Conservation (phyloP, 345 rosid species). For the Trapa bicornis region DNA sequence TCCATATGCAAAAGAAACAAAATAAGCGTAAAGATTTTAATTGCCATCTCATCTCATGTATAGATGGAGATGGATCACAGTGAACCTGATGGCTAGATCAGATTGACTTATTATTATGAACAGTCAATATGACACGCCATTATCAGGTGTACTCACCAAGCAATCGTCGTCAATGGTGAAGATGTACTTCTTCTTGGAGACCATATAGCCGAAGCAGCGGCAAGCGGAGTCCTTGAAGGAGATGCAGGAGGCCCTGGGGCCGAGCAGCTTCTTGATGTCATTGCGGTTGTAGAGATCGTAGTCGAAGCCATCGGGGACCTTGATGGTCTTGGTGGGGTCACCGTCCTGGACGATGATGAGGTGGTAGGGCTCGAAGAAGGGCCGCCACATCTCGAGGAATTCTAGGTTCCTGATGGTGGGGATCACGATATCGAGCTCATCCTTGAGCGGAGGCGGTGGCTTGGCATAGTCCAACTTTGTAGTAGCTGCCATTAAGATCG, state of each 20-base stretch:
- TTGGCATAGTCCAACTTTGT: background rate
- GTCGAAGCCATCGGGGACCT: constrained; percentile 82
- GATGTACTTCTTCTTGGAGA: constrained; percentile 94
- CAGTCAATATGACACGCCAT: background rate
- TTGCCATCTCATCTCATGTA: background rate
- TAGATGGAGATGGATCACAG: background rate
- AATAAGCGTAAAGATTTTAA: background rate
- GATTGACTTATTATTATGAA: background rate
- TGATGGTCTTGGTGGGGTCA: constrained; percentile 70
- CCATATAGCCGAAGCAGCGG: constrained; percentile 95
- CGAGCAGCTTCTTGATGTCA: constrained; percentile 72
- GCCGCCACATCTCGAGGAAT: constrained; percentile 98
- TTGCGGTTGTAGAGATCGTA: constrained; percentile 90
- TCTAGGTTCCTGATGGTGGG: constrained; percentile 92
- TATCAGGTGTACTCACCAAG: constrained; percentile 43
- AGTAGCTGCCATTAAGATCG: background rate
- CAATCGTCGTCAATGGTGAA: constrained; percentile 96
- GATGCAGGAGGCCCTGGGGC: constrained; percentile 91
- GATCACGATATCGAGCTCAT: constrained; percentile 87
- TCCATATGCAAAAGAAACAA: background rate
- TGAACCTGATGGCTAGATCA: background rate
- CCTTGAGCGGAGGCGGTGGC: constrained; percentile 41
- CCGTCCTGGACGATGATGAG: constrained; percentile 94
- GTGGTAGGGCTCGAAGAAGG: constrained; percentile 87
- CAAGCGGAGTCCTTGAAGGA: constrained; percentile 97